Evolutionary conservation across 306 rosid genomes (phyloP), one percentile per base, ranked within the genome.

Genomic region (Casuarina glauca): DNA sequence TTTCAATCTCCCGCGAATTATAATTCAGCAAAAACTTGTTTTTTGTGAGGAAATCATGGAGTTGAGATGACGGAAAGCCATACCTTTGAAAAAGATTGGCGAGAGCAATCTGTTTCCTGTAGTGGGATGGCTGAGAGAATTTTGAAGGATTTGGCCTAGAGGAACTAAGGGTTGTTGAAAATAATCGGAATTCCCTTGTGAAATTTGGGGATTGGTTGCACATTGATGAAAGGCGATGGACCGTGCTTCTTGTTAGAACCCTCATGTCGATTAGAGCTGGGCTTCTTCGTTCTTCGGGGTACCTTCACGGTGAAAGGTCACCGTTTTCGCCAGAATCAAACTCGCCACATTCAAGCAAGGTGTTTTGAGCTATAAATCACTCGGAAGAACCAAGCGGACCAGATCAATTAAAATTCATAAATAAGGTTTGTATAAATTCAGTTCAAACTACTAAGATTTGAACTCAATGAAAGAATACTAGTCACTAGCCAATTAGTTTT

Each of bases 1-100:
- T 69, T 26, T 82, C 82, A 8, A 90, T 75, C 10, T 89, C 85
- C 3, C 72, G 49, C 0, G 84, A 55, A 42, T 76, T 72, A 49
- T 85, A 78, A 50, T 83, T 68, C 76, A 84, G 42, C 11, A 89
- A 84, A 57, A 87, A 88, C 0, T 26, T 88, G 73, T 86, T 88
- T 51, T 79, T 69, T 2, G 89, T 52, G 73, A 94, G 74, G 73
- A 92, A 86, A 58, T 19, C 17, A 39, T 69, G 80, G 13, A 89
- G 74, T 4, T 73, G 82, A 9, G 94, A 90, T 0, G 93, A 66
- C 10, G 93, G 91, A 71, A 94, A 87, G 9, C 98, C 98, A 36
- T 78, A 82, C 80, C 88, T 85, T 45, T 69, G 85, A 35, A 92
- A 83, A 74, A 94, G 85, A 72, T 69, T 82, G 61, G 96, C 86